Conservation (phyloP, 2,329 filamentous ascomycete species). For the Botrytis medusae region DNA sequence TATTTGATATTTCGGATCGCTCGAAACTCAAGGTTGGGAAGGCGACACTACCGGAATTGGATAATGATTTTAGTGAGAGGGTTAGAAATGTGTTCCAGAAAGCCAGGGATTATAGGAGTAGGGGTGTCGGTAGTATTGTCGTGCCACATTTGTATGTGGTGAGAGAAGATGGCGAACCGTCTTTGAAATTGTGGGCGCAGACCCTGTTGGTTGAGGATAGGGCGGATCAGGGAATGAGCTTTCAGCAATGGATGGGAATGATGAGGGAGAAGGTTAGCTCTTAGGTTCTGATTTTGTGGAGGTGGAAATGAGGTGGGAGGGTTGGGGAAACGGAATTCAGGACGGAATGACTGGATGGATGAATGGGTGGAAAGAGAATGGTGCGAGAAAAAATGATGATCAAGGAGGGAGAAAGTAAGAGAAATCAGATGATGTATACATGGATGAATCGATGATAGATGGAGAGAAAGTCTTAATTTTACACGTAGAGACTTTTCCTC, state of each 20-base stretch:
- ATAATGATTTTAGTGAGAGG: slow-evolving; percentile 95
- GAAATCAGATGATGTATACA: neutral
- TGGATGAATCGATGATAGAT: neutral
- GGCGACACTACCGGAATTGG: slow-evolving; percentile 78
- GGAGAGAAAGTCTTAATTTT: neutral
- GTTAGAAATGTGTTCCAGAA: slow-evolving; percentile 89
- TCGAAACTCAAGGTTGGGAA: slow-evolving; percentile 89
- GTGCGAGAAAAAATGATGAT: neutral
- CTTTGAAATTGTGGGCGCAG: slow-evolving; percentile 93
- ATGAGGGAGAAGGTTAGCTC: slow-evolving; percentile 86
- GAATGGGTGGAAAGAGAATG: neutral
- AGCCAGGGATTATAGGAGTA: slow-evolving; percentile 81
- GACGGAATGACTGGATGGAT: neutral
- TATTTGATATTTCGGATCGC: slow-evolving; percentile 85
- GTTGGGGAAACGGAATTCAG: neutral
- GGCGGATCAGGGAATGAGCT: slow-evolving; percentile 89
- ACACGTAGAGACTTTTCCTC: neutral
- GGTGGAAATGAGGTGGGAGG: neutral
- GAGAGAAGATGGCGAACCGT: slow-evolving; percentile 93
- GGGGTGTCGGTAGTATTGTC: slow-evolving; percentile 89
- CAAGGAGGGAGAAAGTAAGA: neutral
- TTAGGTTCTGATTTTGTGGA: neutral
- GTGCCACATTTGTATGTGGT: slow-evolving; percentile 91
- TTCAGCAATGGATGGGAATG: slow-evolving; percentile 88
- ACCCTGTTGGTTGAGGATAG: slow-evolving; percentile 93